phyloP scores from a whole-genome alignment of 176 grass and related monocot species.

The Triticum timopheevii region DNA sequence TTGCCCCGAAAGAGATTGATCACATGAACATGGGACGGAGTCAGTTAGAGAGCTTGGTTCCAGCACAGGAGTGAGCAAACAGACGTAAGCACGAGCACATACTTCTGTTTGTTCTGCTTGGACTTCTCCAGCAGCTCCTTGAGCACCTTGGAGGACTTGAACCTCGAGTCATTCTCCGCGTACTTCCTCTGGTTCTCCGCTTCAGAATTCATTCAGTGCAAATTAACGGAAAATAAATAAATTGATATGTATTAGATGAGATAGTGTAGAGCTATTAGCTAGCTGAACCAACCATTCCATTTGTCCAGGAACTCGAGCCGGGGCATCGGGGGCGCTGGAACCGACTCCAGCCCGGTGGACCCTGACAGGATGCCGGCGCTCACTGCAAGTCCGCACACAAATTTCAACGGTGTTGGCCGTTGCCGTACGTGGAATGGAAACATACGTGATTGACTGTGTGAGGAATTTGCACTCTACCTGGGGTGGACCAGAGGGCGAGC shows the following conservation, averaged over 20 bases:
- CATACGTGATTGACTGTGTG: neutral
- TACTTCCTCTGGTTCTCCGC: conserved; percentile 94
- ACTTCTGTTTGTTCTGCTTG: conserved; percentile 84
- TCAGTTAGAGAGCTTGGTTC: too few relatives aligned
- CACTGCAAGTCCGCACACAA: conserved; percentile 46
- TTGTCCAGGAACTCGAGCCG: conserved; percentile 75
- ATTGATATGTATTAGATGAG: too few relatives aligned
- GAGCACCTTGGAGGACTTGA: conserved; percentile 79
- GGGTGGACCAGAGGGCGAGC: conserved; percentile 59
- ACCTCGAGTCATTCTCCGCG: conserved; percentile 69
- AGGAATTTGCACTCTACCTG: conserved; percentile 41
- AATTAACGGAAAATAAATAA: neutral
- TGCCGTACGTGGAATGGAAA: too few relatives aligned
- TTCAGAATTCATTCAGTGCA: conserved; percentile 13
- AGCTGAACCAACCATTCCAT: conserved; percentile 61
- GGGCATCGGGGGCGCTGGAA: conserved; percentile 73
- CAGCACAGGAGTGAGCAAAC: too few relatives aligned
- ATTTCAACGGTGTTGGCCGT: neutral
- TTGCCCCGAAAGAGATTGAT: neutral
- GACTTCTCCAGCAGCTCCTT: conserved; percentile 87
- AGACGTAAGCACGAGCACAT: neutral
- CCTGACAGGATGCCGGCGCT: conserved; percentile 93
- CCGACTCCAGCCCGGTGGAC: conserved; percentile 71
- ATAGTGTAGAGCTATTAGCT: neutral
- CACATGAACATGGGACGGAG: neutral